Evolutionary conservation across 2,329 filamentous ascomycete genomes (phyloP).

Genomic region (Chaetomium sp.): DNA sequence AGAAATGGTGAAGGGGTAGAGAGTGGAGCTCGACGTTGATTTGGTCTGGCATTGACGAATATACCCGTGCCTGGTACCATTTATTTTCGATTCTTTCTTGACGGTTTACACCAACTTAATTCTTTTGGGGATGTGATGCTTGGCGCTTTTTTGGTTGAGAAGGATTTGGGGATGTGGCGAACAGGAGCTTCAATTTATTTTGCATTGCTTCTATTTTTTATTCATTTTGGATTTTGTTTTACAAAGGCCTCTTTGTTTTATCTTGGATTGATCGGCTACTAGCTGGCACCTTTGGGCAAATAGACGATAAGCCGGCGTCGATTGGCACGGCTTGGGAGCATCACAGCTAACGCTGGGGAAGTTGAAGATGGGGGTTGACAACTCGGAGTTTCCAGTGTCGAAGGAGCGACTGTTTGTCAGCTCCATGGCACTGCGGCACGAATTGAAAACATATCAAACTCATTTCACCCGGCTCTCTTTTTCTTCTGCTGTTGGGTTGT

Average conservation of each 20-base stretch:
- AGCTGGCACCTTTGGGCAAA: conserved; percentile 19
- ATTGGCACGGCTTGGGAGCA: conserved; percentile 1
- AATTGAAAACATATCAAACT: conserved; percentile 9
- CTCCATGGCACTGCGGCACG: conserved; percentile 7
- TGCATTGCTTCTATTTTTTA: conserved; percentile 2
- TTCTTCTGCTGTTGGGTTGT: no score
- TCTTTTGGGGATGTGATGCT: conserved; percentile 23
- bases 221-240: no score
- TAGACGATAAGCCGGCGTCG: conserved; percentile 5
- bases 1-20: neutral
- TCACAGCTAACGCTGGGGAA: neutral
- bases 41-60: conserved; percentile 8
- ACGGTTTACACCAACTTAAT: conserved; percentile 11
- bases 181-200: conserved; percentile 13
- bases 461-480: neutral
- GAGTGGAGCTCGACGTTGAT: neutral
- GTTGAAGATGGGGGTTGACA: no score
- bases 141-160: conserved; percentile 19
- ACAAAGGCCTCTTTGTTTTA: no score
- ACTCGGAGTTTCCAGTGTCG: no score
- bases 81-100: conserved; percentile 13
- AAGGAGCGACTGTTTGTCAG: no score
- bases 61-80: conserved; percentile 1
- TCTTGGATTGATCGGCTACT: conserved; percentile 13
- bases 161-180: neutral